These are phyloP conservation scores for Strobilomyces confusus DNA, from an alignment of 768 basidiomycete species.

Conservation along the genomic window DNA sequence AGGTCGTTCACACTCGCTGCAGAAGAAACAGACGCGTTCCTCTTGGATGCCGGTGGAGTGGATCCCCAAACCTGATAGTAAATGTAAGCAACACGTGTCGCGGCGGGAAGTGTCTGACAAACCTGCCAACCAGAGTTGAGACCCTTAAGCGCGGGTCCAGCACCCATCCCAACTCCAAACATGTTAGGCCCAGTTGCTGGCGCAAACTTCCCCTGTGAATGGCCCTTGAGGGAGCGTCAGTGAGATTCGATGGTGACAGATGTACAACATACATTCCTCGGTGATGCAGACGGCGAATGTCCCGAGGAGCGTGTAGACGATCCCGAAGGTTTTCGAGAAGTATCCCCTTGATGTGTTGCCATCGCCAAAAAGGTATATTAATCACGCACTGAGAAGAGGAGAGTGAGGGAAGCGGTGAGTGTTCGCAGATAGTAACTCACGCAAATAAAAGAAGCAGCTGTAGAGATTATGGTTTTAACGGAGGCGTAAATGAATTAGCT, in stretches of 20 bases:
- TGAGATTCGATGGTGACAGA: background rate
- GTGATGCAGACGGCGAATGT: constrained; percentile 60
- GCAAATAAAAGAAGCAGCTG: constrained; percentile 22
- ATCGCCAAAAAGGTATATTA: constrained; percentile 27
- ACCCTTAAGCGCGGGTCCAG: constrained; percentile 45
- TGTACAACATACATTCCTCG: constrained; percentile 46
- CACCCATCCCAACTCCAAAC: constrained; percentile 49
- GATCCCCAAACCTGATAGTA: constrained; percentile 55
- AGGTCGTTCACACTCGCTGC: constrained; percentile 49
- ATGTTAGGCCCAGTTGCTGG: constrained; percentile 42
- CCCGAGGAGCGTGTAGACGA: constrained; percentile 63
- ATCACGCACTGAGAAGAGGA: constrained; percentile 26
- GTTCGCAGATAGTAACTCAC: constrained; percentile 22
- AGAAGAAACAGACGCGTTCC: constrained; percentile 63
- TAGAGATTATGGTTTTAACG: constrained; percentile 33
- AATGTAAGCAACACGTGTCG: constrained; percentile 9
- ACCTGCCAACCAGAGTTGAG: constrained; percentile 70
- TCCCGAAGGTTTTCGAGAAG: constrained; percentile 64
- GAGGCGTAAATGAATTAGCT: constrained; percentile 35
- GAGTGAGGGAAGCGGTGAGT: constrained; percentile 14
- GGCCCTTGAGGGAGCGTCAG: constrained; percentile 27
- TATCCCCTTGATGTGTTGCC: constrained; percentile 36
- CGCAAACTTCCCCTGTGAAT: constrained; percentile 45
- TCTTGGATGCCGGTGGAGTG: constrained; percentile 44
- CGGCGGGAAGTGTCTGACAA: constrained; percentile 21